A percentile compares a stretch with the other conserved stretches of the same genome.
These are phyloP conservation scores for Spatholobus suberectus DNA, from an alignment of 306 rosid genomes.

Conservation along the genomic window DNA sequence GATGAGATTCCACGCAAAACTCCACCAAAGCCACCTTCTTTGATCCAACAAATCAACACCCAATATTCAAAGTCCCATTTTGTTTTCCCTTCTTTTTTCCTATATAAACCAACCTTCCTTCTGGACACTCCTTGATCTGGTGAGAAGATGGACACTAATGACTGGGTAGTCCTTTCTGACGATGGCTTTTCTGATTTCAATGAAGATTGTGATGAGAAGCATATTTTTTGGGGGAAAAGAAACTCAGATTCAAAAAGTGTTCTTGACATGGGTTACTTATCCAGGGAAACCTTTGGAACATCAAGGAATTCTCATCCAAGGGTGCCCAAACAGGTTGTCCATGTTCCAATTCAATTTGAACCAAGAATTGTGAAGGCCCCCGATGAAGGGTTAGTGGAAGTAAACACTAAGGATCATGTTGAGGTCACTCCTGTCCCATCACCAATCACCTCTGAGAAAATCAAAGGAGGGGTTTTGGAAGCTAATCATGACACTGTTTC, in stretches of 20 bases:
- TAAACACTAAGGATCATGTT: constrained; percentile 11
- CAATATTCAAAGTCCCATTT: constrained; percentile 29
- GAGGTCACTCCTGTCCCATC: constrained; percentile 27
- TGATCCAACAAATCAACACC: constrained; percentile 44
- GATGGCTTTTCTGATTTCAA: constrained; percentile 57
- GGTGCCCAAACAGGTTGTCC: constrained; percentile 37
- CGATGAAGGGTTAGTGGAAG: constrained; percentile 39
- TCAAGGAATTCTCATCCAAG: constrained; percentile 40
- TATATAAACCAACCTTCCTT: constrained; percentile 29
- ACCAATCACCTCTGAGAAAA: constrained; percentile 24
- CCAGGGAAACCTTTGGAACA: constrained; percentile 30
- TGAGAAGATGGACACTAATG: constrained; percentile 67
- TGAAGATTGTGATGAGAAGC: constrained; percentile 55
- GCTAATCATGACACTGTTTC: constrained; percentile 57
- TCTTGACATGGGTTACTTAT: constrained; percentile 55
- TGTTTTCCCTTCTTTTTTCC: background rate
- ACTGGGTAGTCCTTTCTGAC: constrained; percentile 79
- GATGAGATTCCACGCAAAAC: constrained; percentile 49
- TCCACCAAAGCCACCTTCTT: constrained; percentile 62
- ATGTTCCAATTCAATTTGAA: constrained; percentile 55
- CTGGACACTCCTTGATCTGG: constrained; percentile 13
- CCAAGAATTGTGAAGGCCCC: constrained; percentile 29
- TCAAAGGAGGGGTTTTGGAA: constrained; percentile 28
- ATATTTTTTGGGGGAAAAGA: constrained; percentile 36
- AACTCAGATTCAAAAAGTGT: constrained; percentile 45